Conservation (phyloP, 805 yeast species). For the Blastobotrys parvus region DNA sequence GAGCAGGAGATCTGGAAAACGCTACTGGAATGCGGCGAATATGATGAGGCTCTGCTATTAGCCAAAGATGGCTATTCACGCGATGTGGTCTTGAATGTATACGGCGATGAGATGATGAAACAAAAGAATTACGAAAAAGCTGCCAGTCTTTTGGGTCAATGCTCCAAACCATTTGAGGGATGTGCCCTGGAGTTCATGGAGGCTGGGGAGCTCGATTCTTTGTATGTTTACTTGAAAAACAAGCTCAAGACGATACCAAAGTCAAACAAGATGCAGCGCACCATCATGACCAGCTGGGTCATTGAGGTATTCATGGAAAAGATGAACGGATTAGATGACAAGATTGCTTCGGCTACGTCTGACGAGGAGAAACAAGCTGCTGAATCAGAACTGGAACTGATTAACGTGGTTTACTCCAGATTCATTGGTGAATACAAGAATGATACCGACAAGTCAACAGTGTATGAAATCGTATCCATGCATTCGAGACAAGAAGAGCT, state of each 20-base stretch:
- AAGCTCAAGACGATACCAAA: slow-evolving; percentile 29
- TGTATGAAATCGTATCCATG: slow-evolving; percentile 61
- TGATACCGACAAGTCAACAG: slow-evolving; percentile 53
- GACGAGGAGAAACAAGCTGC: slow-evolving; percentile 14
- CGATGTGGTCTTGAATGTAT: slow-evolving; percentile 43
- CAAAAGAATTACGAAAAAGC: slow-evolving; percentile 25
- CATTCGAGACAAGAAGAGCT: slow-evolving; percentile 60
- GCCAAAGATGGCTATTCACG: slow-evolving; percentile 24
- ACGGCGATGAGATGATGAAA: slow-evolving; percentile 44
- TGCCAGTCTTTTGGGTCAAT: slow-evolving; percentile 53
- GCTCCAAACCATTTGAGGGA: slow-evolving; percentile 60
- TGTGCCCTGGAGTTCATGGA: slow-evolving; percentile 52
- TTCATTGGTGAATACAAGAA: slow-evolving; percentile 45
- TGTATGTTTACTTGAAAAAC: slow-evolving; percentile 38
- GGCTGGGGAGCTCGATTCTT: slow-evolving; percentile 32
- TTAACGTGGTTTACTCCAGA: slow-evolving; percentile 31
- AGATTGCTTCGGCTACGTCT: slow-evolving; percentile 18
- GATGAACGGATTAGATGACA: slow-evolving; percentile 36
- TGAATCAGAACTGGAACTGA: slow-evolving; percentile 18
- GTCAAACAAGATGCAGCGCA: slow-evolving; percentile 34
- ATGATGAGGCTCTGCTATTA: slow-evolving; percentile 55
- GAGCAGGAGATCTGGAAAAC: slow-evolving; percentile 66
- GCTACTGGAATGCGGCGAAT: slow-evolving; percentile 43
- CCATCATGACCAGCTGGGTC: slow-evolving; percentile 57
- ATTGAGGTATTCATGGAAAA: slow-evolving; percentile 48